phyloP scores from a whole-genome alignment of 805 yeast species.

The Yarrowia sp. region DNA sequence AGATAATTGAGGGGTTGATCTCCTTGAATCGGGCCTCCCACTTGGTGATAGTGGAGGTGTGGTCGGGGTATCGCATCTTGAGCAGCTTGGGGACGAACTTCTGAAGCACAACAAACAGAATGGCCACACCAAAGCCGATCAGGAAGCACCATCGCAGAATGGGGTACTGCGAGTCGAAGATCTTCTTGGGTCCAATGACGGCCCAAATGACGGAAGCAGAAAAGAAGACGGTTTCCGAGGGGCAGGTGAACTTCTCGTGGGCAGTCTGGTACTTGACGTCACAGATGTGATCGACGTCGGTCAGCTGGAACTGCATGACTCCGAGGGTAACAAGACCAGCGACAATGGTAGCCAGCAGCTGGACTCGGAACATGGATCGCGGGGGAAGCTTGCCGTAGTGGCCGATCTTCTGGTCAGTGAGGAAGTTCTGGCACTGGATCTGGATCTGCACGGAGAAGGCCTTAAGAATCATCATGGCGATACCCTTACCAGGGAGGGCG shows the following conservation, averaged over 20 bases:
- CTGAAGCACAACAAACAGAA: constrained; percentile 8
- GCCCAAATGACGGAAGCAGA: constrained; percentile 49
- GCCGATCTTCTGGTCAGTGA: constrained; percentile 57
- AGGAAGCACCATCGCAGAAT: constrained; percentile 32
- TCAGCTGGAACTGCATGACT: constrained; percentile 39
- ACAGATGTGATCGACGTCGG: constrained; percentile 37
- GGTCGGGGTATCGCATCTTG: background rate
- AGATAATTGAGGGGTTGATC: background rate
- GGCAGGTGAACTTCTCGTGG: constrained; percentile 37
- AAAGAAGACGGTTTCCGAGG: constrained; percentile 46
- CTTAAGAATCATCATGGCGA: constrained; percentile 53
- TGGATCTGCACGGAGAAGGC: constrained; percentile 48
- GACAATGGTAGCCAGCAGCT: constrained; percentile 46
- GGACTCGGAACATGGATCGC: constrained; percentile 51
- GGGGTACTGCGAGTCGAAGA: constrained; percentile 40
- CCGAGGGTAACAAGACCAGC: constrained; percentile 37
- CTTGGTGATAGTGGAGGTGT: background rate
- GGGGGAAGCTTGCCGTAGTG: constrained; percentile 63
- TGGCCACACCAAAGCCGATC: constrained; percentile 34
- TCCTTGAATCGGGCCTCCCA: constrained; percentile 2
- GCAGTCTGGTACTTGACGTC: constrained; percentile 18
- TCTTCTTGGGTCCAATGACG: constrained; percentile 49
- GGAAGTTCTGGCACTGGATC: constrained; percentile 59
- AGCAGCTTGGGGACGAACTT: constrained; percentile 30
- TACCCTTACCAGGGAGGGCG: constrained; percentile 59